phyloP scores from a whole-genome alignment of 2,329 filamentous ascomycete genomes.

The Macroventuria anomochaeta region DNA sequence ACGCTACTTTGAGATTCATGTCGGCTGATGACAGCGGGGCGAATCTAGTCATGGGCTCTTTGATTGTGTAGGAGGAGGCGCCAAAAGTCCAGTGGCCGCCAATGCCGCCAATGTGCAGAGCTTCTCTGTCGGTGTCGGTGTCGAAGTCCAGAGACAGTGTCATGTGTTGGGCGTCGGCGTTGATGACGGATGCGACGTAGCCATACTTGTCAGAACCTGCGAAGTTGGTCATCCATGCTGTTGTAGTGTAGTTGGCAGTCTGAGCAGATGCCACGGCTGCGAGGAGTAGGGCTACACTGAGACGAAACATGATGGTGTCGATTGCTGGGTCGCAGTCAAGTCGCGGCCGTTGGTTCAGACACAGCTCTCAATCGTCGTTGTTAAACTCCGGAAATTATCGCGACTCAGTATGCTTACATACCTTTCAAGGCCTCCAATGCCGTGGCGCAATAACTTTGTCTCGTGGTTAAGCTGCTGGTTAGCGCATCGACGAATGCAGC shows the following conservation, averaged over 20 bases:
- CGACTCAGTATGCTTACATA: conserved; percentile 2
- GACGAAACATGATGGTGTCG: not conserved
- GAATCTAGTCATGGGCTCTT: not conserved
- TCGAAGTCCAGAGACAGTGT: conserved; percentile 8
- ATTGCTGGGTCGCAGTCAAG: not conserved
- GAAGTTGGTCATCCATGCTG: conserved; percentile 8
- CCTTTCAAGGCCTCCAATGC: conserved; percentile 2
- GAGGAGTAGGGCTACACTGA: conserved; percentile 1
- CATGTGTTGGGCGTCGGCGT: conserved; percentile 8
- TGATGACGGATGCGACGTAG: conserved; percentile 13
- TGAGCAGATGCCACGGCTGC: conserved; percentile 6
- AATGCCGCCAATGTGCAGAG: conserved; percentile 1
- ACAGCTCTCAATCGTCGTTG: too few species aligned
- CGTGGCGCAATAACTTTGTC: conserved; percentile 3
- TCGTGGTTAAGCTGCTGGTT: not conserved
- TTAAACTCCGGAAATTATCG: not conserved
- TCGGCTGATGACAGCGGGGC: not conserved
- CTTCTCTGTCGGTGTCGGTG: not conserved
- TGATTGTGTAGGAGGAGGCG: not conserved
- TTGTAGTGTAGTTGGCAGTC: conserved; percentile 8
- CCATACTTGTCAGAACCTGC: conserved; percentile 8
- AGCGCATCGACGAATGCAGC: not conserved
- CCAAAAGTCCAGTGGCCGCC: conserved; percentile 4
- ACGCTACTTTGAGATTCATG: not conserved
- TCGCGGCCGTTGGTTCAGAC: not conserved